Base-by-base conservation (phyloP, 495 filamentous ascomycete genomes). In the Xylaria cubensis region DNA sequence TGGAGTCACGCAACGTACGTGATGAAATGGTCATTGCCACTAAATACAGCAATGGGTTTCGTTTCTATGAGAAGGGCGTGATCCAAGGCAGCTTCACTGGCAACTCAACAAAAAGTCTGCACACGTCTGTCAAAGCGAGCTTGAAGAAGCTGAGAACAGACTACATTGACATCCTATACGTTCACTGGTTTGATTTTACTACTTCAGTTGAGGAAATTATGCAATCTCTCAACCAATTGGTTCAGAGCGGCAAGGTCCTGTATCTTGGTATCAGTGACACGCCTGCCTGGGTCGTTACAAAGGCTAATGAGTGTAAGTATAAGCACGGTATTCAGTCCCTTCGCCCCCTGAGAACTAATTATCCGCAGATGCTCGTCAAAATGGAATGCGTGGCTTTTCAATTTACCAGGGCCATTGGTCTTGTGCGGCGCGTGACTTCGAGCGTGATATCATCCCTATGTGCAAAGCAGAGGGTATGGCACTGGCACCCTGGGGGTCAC, bases 1-100 rank as follows among this genome's bases (percentile, higher is more conserved):
- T 92, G 82, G 75, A 82, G 6, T 48, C 76, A n/a, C 81, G 84
- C 17, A 77, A 79, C 1, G 84, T 56, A 82, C 39, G 83, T 90
- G 0, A 89, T 79, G 89, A 70, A 85, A 56, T 92, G 61, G 89
- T 93, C 50, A 74, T 92, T 48, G 89, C 90, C 0, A 92, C 91
- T 17, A 92, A 92, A 79, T 90, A 82, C 76, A 85, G 86, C 9
- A 82, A 61, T 61, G 58, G 58, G 21, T 61, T 39, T 5, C 29
- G 58, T 21, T 61, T 39, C 58, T 61, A 61, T 2, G 58, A 39
- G 7, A 61, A 61, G 19, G 58, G 34, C 24, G 17, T 61, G 1
- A 61, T 39, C 58, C 34, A 61, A 21, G 58, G 32, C 58, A 39
- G 58, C 58, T 61, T 61, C 32, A 39, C 58, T 3, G 58, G 34